Evolutionary conservation across 2,329 filamentous ascomycete genomes (phyloP).

Genomic region (Claviceps sp.): DNA sequence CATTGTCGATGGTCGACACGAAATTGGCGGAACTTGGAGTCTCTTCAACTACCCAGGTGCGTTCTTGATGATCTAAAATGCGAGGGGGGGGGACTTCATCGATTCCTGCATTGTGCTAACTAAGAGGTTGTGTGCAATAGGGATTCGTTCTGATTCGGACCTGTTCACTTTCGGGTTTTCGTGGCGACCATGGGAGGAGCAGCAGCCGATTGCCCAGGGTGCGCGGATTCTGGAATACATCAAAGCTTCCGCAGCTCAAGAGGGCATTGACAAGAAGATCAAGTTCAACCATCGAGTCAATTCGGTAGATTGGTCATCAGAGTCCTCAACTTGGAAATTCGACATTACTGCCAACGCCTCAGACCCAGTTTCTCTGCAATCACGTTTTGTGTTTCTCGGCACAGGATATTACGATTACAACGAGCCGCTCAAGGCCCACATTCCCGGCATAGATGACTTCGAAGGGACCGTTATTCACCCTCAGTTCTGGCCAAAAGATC

Average conservation of each 20-base stretch:
- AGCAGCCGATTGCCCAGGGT: conserved; percentile 35
- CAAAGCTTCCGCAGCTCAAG: conserved; percentile 29
- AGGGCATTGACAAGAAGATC: conserved; percentile 29
- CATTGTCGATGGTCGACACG: conserved; percentile 50
- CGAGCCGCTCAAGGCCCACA: conserved; percentile 40
- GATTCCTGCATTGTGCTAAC: too few relatives aligned
- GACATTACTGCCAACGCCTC: conserved; percentile 19
- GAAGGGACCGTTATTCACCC: conserved; percentile 50
- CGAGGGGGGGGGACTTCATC: neutral
- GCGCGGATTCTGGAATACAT: conserved; percentile 37
- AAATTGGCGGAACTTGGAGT: conserved; percentile 60
- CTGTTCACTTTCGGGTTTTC: conserved; percentile 47
- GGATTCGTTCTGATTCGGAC: conserved; percentile 50
- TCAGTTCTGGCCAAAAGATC: conserved; percentile 57
- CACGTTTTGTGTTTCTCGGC: conserved; percentile 39
- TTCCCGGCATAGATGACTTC: conserved; percentile 53
- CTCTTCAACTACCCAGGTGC: conserved; percentile 54
- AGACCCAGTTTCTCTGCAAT: conserved; percentile 15
- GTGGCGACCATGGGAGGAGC: conserved; percentile 54
- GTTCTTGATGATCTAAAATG: neutral
- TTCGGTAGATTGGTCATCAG: conserved; percentile 35
- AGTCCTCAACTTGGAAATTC: conserved; percentile 39
- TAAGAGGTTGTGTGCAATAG: neutral
- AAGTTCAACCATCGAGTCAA: conserved; percentile 32
- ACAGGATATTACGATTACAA: conserved; percentile 57